These are phyloP conservation scores for Colletotrichum coccodes DNA, from an alignment of 2,329 filamentous ascomycete genomes.

Conservation along the genomic window DNA sequence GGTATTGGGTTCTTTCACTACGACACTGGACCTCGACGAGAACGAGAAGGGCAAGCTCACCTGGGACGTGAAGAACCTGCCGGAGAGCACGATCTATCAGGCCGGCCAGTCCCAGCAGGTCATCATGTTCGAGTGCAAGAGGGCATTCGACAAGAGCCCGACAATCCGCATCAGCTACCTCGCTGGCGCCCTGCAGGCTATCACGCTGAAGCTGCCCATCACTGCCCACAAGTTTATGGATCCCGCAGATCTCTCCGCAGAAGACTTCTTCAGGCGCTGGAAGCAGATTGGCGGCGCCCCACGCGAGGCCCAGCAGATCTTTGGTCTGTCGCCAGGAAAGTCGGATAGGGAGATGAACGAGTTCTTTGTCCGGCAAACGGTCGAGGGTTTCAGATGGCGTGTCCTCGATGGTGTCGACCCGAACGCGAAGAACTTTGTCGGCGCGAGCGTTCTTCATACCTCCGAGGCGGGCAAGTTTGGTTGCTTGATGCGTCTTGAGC, in stretches of 20 bases:
- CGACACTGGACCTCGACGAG: conserved; percentile 85
- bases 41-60: conserved; percentile 74
- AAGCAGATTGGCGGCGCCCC: conserved; percentile 94
- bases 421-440: conserved; percentile 93
- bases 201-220: conserved; percentile 91
- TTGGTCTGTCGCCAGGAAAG: conserved; percentile 69
- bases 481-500: conserved; percentile 91
- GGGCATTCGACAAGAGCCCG: conserved; percentile 83
- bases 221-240: conserved; percentile 98
- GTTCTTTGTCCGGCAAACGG: conserved; percentile 75
- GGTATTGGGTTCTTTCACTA: conserved; percentile 90
- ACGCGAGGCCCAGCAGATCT: conserved; percentile 88
- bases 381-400: conserved; percentile 91
- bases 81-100: conserved; percentile 81
- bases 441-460: conserved; percentile 86
- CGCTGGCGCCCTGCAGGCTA: conserved; percentile 89
- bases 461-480: conserved; percentile 90
- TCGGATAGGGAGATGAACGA: conserved; percentile 74
- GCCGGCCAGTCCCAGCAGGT: conserved; percentile 90
- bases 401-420: conserved; percentile 88
- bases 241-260: conserved; percentile 82
- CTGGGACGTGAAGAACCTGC: conserved; percentile 88
- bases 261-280: conserved; percentile 99
- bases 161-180: conserved; percentile 96
- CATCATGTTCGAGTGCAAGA: conserved; percentile 90